Evolutionary conservation across 768 basidiomycete genomes (phyloP).

Genomic region (Tulasnella sp.): DNA sequence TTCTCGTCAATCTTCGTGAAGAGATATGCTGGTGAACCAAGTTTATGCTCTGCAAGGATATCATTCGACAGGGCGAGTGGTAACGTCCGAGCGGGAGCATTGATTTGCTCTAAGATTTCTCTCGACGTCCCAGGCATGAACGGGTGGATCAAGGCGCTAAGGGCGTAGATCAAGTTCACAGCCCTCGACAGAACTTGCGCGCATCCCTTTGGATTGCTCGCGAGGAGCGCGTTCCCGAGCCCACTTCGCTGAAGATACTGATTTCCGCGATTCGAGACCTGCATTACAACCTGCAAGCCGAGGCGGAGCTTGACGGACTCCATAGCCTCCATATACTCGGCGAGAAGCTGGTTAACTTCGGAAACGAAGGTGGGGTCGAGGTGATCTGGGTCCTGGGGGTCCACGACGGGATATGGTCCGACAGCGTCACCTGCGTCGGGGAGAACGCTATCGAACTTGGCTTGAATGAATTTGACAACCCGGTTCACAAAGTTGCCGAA

Average conservation of each 20-base stretch:
- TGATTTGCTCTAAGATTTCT: constrained; percentile 73
- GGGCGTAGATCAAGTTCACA: constrained; percentile 82
- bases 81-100: constrained; percentile 74
- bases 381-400: constrained; percentile 36
- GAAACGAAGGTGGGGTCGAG: constrained; percentile 55
- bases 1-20: constrained; percentile 92
- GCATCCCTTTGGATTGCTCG: constrained; percentile 69
- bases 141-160: constrained; percentile 78
- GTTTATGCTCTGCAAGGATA: constrained; percentile 73
- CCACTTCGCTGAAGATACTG: constrained; percentile 88
- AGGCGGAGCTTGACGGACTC: constrained; percentile 82
- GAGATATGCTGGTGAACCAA: constrained; percentile 78
- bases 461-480: constrained; percentile 79
- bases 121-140: constrained; percentile 92
- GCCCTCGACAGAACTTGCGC: constrained; percentile 84
- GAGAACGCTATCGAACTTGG: constrained; percentile 67
- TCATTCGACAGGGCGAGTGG: constrained; percentile 66
- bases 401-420: constrained; percentile 49
- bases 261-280: constrained; percentile 79
- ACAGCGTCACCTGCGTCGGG: constrained; percentile 65
- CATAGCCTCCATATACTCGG: constrained; percentile 77
- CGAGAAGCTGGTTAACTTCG: constrained; percentile 66
- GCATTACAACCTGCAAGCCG: constrained; percentile 83
- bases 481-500: constrained; percentile 99
- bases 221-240: constrained; percentile 80